Evolutionary conservation across 2,329 filamentous ascomycete genomes (phyloP), one percentile per base, ranked within the genome.

Genomic region (Akanthomyces dipterigenus): DNA sequence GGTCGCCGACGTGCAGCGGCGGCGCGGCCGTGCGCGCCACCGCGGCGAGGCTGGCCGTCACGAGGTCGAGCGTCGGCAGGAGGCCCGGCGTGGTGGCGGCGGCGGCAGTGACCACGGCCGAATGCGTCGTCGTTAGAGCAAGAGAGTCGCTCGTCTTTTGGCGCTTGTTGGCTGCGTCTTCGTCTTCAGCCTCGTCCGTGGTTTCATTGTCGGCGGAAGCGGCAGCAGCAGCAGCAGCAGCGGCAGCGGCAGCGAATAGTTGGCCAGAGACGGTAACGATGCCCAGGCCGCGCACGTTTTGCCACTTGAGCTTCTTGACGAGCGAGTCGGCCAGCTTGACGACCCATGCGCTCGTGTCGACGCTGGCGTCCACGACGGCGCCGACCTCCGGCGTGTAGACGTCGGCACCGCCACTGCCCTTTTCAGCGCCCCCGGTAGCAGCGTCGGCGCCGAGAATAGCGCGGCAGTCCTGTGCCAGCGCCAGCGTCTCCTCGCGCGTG

Each of bases 281-380:
- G 43, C 91, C 90, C 8, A 98, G 79, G 2, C 90, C 92, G 61
- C 91, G 88, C 26, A 98, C 92, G 62, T 91, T 93, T 76, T 98
- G 95, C 95, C 95, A 98, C 70, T 90, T 91, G 63, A 99, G 81
- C 67, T 89, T 89, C 74, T 91, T 91, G 63, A 96, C 89, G 22
- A 99, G 84, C 49, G 84, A 79, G 67, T 93, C 90, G 54, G 91
- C 92, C 20, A 99, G 82, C 74, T 93, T 96, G 63, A 99, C 90
- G 26, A 90, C 88, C 95, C 96, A 99, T 4, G 95, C 93, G 71
- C 98, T 97, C 5, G 93, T 98, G 72, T 99, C 95, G 46, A 98
- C 93, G 70, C 93, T 97, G 14, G 93, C 95, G 73, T 99, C 88
- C 46, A 99, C 82, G 16, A 81, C 78, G 38, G 82, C 79, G 26